phyloP scores from a whole-genome alignment of 139 green algal genomes.

The Tetradesmus obliquus region DNA sequence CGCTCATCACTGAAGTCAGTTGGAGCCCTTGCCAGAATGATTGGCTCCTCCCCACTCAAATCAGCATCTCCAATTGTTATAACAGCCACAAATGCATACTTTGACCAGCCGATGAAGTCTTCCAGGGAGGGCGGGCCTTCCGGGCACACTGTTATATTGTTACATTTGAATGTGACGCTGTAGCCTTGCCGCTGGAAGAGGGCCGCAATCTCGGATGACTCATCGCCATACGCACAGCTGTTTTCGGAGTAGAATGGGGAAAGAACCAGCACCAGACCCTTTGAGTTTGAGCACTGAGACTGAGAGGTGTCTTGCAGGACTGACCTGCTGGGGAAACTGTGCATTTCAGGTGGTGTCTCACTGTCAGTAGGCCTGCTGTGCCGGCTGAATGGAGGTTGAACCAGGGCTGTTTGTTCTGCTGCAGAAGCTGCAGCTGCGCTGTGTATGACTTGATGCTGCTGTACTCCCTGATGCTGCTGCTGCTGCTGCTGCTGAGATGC shows the following conservation, averaged over 20 bases:
- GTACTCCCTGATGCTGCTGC: neutral
- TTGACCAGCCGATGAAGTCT: neutral
- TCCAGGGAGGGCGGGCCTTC: neutral
- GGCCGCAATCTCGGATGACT: neutral
- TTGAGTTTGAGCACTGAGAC: too few species aligned
- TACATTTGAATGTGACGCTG: neutral
- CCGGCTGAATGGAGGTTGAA: too few species aligned
- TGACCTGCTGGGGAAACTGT: too few species aligned
- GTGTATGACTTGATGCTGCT: too few species aligned
- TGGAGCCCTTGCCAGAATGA: neutral
- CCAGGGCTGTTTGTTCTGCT: too few species aligned
- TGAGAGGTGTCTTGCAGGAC: too few species aligned
- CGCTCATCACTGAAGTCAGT: too few species aligned
- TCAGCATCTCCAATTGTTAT: neutral
- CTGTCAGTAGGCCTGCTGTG: too few species aligned
- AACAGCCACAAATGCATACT: neutral
- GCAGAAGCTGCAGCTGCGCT: too few species aligned
- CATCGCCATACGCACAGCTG: neutral
- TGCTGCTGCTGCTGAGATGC: neutral
- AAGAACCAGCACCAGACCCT: neutral
- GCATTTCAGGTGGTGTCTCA: too few species aligned
- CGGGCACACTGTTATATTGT: neutral
- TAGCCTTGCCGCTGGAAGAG: neutral
- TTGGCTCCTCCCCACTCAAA: neutral
- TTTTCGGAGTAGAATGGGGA: neutral